Evolutionary conservation across 2,329 filamentous ascomycete genomes (phyloP).

Genomic region (Aspergillus aculeatus): DNA sequence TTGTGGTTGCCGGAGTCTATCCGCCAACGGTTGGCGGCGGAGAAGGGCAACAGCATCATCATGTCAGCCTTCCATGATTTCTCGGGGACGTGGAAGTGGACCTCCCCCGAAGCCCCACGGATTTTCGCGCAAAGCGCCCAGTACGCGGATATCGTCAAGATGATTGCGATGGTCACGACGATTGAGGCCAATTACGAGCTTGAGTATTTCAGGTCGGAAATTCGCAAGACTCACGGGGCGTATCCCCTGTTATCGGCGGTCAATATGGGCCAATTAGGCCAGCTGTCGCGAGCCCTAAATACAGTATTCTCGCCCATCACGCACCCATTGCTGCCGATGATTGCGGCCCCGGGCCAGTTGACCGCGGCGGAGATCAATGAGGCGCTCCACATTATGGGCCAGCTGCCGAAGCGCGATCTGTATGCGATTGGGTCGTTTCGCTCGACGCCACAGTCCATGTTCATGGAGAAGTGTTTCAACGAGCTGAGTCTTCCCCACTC

Average conservation of each 20-base stretch:
- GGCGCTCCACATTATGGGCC: slow-evolving; percentile 73
- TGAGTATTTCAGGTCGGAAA: slow-evolving; percentile 79
- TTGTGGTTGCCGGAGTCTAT: slow-evolving; percentile 80
- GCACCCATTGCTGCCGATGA: slow-evolving; percentile 77
- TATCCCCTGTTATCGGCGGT: slow-evolving; percentile 76
- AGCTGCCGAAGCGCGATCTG: slow-evolving; percentile 74
- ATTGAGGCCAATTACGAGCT: slow-evolving; percentile 87
- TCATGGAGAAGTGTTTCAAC: slow-evolving; percentile 82
- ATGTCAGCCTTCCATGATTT: slow-evolving; percentile 94
- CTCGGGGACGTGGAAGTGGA: slow-evolving; percentile 80
- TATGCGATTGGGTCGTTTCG: slow-evolving; percentile 75
- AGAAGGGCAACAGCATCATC: slow-evolving; percentile 75
- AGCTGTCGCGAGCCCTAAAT: slow-evolving; percentile 79
- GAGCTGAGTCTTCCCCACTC: slow-evolving; percentile 83
- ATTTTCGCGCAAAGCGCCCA: slow-evolving; percentile 70
- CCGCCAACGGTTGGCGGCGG: slow-evolving; percentile 63
- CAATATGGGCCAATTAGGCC: slow-evolving; percentile 84
- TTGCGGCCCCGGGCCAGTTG: slow-evolving; percentile 81
- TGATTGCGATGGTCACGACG: slow-evolving; percentile 80
- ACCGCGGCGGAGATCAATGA: slow-evolving; percentile 83
- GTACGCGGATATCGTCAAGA: slow-evolving; percentile 84
- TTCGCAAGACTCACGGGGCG: slow-evolving; percentile 64
- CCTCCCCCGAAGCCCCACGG: slow-evolving; percentile 67
- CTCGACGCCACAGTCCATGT: slow-evolving; percentile 75
- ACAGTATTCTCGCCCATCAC: slow-evolving; percentile 86